These are phyloP conservation scores for Cymbidium sinense DNA, from an alignment of 106 monocot species.

Conservation along the genomic window DNA sequence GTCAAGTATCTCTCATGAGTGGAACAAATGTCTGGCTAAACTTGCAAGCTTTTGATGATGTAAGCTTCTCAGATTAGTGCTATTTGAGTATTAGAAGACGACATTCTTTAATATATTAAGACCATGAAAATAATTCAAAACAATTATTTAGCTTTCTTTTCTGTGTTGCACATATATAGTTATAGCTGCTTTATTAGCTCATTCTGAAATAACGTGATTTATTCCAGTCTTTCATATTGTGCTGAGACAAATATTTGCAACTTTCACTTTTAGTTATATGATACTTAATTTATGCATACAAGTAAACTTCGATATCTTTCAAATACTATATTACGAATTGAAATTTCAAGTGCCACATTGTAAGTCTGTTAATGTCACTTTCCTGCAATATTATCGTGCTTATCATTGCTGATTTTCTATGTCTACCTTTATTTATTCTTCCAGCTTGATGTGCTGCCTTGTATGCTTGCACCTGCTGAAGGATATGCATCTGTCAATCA, in stretches of 20 bases:
- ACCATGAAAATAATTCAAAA: not conserved
- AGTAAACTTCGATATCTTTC: not conserved
- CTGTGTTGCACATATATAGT: not conserved
- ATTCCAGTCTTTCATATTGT: not conserved
- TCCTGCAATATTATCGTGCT: not conserved
- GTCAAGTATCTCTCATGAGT: slow-evolving; percentile 99
- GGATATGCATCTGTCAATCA: slow-evolving; percentile 37
- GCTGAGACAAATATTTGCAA: not conserved
- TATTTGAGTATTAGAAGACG: not conserved
- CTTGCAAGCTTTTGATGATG: slow-evolving; percentile 81
- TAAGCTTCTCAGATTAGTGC: slow-evolving; percentile 26
- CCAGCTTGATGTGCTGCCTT: slow-evolving; percentile 90
- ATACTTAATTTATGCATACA: not conserved
- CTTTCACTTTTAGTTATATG: not conserved
- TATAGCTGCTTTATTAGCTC: not conserved
- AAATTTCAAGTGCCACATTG: not conserved
- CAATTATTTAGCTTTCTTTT: not conserved
- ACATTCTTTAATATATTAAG: not conserved
- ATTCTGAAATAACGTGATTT: not conserved
- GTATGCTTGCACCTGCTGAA: slow-evolving; percentile 74
- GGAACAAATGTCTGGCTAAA: slow-evolving; percentile 98
- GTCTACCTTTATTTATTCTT: not conserved
- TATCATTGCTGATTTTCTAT: not conserved
- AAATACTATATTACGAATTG: not conserved
- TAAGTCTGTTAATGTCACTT: not conserved